These are phyloP conservation scores for Prunus padus DNA, from an alignment of 306 rosid genomes.

Conservation along the genomic window DNA sequence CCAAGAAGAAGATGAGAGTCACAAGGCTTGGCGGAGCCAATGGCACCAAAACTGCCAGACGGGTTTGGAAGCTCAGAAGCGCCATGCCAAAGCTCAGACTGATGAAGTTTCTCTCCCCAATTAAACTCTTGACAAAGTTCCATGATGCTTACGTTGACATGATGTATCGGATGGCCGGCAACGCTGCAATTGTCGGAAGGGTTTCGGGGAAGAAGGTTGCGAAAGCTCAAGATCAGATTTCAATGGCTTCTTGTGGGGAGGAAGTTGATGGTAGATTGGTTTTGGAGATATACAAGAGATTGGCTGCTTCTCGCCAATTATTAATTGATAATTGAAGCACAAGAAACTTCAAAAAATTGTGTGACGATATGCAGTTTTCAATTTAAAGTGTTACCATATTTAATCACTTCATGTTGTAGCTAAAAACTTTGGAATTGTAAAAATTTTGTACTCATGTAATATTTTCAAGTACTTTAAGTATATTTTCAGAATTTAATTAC, in stretches of 20 bases:
- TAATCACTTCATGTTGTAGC: neutral
- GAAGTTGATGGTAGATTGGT: conserved; percentile 34
- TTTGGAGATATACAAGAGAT: conserved; percentile 40
- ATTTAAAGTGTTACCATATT: too few relatives aligned
- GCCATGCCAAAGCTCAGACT: conserved; percentile 3
- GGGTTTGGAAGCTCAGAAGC: conserved; percentile 18
- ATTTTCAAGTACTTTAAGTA: neutral
- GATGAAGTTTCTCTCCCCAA: conserved; percentile 15
- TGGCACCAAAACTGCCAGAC: neutral
- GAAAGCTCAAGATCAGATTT: conserved; percentile 18
- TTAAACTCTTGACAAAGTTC: conserved; percentile 25
- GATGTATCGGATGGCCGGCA: conserved; percentile 36
- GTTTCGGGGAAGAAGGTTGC: conserved; percentile 31
- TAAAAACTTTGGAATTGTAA: neutral
- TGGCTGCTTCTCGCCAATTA: conserved; percentile 30
- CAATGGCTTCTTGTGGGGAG: conserved; percentile 23
- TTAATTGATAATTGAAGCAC: neutral
- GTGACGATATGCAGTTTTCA: too few relatives aligned
- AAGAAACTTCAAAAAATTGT: too few relatives aligned
- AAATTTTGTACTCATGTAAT: neutral
- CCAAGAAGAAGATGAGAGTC: conserved; percentile 29
- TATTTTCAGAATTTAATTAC: neutral
- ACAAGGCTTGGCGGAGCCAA: conserved; percentile 19
- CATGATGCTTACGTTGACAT: conserved; percentile 34
- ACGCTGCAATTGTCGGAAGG: conserved; percentile 14